Evolutionary conservation across 371 early-diverging fungal species (phyloP).

Genomic region (Rhizopus microsporus): DNA sequence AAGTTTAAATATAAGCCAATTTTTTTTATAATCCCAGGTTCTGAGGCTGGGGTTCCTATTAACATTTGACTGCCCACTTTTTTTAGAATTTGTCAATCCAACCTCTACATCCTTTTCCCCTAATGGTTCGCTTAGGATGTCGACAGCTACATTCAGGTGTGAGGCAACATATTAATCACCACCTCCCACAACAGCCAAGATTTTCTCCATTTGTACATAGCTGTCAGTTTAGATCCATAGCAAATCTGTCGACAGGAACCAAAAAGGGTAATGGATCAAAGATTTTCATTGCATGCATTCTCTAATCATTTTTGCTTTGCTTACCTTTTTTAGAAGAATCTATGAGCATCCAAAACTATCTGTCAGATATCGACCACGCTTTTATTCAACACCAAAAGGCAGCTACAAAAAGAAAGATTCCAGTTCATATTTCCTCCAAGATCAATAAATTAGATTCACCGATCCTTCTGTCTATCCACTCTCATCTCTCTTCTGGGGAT

Average conservation of each 20-base stretch:
- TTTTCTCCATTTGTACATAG: conserved; percentile 12
- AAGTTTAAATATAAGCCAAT: no score
- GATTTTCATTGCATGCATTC: not conserved
- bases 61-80: not conserved
- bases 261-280: conserved; percentile 16
- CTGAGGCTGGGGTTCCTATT: conserved; percentile 4
- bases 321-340: not conserved
- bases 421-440: conserved; percentile 24
- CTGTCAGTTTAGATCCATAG: conserved; percentile 22
- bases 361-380: conserved; percentile 7
- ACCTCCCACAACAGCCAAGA: conserved; percentile 32
- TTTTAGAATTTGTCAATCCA: not conserved
- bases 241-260: conserved; percentile 10
- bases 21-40: conserved; percentile 3
- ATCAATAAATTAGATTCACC: conserved; percentile 29
- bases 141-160: conserved; percentile 38
- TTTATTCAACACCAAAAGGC: conserved; percentile 15
- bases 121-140: conserved; percentile 42
- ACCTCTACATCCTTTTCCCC: not conserved
- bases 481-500: conserved; percentile 20
- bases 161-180: conserved; percentile 24
- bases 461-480: conserved; percentile 26
- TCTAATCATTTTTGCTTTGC: not conserved
- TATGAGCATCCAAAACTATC: not conserved
- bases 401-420: conserved; percentile 24